Evolutionary conservation across 306 rosid species (phyloP), one percentile per base, ranked within the genome.

Genomic region (Inga oerstediana): DNA sequence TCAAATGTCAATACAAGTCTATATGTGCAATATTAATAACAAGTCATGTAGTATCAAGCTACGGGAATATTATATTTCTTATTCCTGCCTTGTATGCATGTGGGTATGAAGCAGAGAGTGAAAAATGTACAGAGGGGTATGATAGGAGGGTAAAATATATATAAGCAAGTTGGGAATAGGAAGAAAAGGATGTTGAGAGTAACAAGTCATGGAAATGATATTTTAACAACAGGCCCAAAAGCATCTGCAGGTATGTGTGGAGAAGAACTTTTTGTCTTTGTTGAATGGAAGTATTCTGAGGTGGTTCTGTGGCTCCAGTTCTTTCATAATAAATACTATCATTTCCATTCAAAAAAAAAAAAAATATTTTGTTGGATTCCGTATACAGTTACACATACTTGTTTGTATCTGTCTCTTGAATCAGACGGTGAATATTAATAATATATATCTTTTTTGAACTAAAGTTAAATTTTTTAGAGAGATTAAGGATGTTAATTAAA

Each of bases 261-360:
- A 86, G 87, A 84, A 80, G 78, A 85, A 82, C 75, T 81, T 85
- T 89, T 91, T 91, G 91, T 89, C 91, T 83, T 72, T 80, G 24
- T 8, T 72, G 58, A 16, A 34, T 51, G 70, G 72, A 85, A 61
- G 76, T 81, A 76, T 87, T 88, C 82, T 52, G 44, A 10, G 74
- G 15, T 24, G 24, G 32, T 79, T 86, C 66, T 88, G 86, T 90
- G 86, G 95, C n/a, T n/a, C n/a, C n/a, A n/a, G n/a, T n/a, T n/a
- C n/a, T n/a, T n/a, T n/a, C n/a, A n/a, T n/a, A n/a, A n/a, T n/a
- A n/a, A n/a, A n/a, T n/a, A n/a, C n/a, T n/a, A n/a, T n/a, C n/a
- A n/a, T n/a, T n/a, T n/a, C n/a, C n/a, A n/a, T n/a, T n/a, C n/a
- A n/a, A n/a, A n/a, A n/a, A n/a, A n/a, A n/a, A n/a, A n/a, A n/a